Evolutionary conservation across 495 filamentous ascomycete genomes (phyloP), one percentile per base, ranked within the genome.

Genomic region (Tricharina praecox): DNA sequence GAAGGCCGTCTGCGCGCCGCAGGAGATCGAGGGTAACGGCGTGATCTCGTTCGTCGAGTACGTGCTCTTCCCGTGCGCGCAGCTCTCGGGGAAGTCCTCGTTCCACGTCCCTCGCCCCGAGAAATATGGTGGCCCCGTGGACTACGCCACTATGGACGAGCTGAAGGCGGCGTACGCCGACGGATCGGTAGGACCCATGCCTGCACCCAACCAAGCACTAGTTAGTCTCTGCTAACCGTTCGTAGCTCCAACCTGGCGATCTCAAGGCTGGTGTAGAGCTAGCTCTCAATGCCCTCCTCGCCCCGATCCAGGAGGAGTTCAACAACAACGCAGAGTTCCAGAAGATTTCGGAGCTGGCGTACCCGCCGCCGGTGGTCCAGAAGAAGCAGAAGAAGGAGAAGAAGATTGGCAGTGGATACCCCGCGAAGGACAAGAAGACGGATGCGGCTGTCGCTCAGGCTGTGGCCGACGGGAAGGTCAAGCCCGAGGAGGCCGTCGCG

Each of bases 1-100:
- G 53, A 93, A 93, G 63, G 81, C 87, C 2, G 70, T 77, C 33
- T 80, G 80, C 4, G 72, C 72, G 25, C 90, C 90, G 1, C 69
- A 74, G 51, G 71, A 81, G 24, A 67, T 83, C 15, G 84, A 93
- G 53, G 79, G 77, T 4, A 97, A 97, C 59, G 90, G 90, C 10
- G 60, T 96, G 5, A 63, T 94, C 11, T 72, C 77, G 1, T 80
- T 95, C 30, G 76, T 87, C 13, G 84, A 96, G 61, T 82, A 73
- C 50, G 81, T 95, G 15, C 67, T 96, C 1, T 71, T 97, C 13
- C 83, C 85, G 1, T 79, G 78, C 2, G 61, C 74, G 9, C 60
- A 62, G 20, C 64, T 79, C 28, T 67, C 73, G 48, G 71, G 72
- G 10, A 65, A 73, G 41, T 71, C 70, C 47, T 63, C 58, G 8